phyloP scores from a whole-genome alignment of 257 asterid genomes.

The Ocimum tenuiflorum region DNA sequence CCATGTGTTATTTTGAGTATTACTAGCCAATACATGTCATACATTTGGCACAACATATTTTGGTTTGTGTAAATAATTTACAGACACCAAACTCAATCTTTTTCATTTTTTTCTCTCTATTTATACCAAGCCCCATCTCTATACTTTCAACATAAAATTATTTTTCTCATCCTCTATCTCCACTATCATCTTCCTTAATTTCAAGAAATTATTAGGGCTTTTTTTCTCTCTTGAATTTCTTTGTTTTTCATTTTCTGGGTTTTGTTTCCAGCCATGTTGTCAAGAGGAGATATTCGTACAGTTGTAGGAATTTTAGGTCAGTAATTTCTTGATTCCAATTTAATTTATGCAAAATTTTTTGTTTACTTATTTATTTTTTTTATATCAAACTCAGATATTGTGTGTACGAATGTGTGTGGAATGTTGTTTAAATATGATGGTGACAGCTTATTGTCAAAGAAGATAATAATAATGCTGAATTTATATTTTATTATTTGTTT shows the following conservation, averaged over 20 bases:
- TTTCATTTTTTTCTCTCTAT: constrained; percentile 16
- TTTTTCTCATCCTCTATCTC: not conserved
- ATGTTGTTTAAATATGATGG: no score
- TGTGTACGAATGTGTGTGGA: no score
- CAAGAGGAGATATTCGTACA: constrained; percentile 40
- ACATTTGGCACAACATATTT: constrained; percentile 28
- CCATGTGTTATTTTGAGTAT: constrained; percentile 29
- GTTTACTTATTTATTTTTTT: no score
- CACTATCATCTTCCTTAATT: not conserved
- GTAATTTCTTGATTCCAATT: constrained; percentile 7
- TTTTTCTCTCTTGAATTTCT: not conserved
- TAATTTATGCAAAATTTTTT: no score
- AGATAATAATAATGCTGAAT: no score
- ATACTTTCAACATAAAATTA: not conserved
- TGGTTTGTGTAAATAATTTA: not conserved
- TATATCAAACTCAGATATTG: no score
- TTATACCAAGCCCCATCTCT: constrained; percentile 10
- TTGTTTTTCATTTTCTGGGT: not conserved
- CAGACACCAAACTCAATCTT: constrained; percentile 23
- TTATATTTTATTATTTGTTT: no score
- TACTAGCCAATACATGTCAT: constrained; percentile 47
- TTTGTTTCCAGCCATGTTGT: constrained; percentile 28
- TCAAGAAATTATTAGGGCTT: not conserved
- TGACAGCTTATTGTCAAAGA: not conserved
- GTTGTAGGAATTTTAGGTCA: constrained; percentile 62